phyloP scores from a whole-genome alignment of 768 basidiomycete genomes.

The Lactarius sanguifluus region DNA sequence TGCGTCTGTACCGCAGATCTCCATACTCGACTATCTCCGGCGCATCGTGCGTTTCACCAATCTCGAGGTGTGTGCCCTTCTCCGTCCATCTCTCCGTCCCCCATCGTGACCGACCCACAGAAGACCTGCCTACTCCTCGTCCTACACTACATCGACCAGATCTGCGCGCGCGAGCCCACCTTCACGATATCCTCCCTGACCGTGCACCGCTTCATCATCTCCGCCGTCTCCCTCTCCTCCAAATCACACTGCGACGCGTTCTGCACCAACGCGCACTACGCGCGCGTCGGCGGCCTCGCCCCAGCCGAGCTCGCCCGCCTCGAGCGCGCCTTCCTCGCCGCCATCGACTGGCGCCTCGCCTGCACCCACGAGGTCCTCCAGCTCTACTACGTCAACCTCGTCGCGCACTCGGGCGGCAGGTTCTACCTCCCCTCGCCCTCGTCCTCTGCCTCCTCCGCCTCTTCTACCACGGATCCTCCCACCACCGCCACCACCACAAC shows the following conservation, averaged over 20 bases:
- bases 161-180: constrained; percentile 79
- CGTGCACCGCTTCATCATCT: constrained; percentile 96
- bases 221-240: constrained; percentile 87
- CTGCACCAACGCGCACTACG: constrained; percentile 92
- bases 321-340: constrained; percentile 88
- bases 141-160: constrained; percentile 90
- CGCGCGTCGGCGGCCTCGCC: constrained; percentile 94
- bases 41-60: constrained; percentile 95
- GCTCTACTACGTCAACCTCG: constrained; percentile 92
- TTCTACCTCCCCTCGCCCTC: constrained; percentile 45
- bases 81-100: constrained; percentile 1
- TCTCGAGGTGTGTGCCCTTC: constrained; percentile 73
- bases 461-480: not conserved
- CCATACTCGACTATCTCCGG: constrained; percentile 87
- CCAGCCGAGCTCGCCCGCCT: constrained; percentile 89
- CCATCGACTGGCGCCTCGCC: constrained; percentile 95
- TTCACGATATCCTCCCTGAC: constrained; percentile 96
- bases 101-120: constrained; percentile 38
- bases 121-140: constrained; percentile 79
- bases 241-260: constrained; percentile 96
- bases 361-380: constrained; percentile 89
- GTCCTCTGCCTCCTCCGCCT: not conserved
- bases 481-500: not conserved
- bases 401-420: constrained; percentile 68
- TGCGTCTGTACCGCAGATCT: constrained; percentile 83